These are phyloP conservation scores for Macrolepiota fuliginosa DNA, from an alignment of 768 basidiomycete species.

Conservation along the genomic window DNA sequence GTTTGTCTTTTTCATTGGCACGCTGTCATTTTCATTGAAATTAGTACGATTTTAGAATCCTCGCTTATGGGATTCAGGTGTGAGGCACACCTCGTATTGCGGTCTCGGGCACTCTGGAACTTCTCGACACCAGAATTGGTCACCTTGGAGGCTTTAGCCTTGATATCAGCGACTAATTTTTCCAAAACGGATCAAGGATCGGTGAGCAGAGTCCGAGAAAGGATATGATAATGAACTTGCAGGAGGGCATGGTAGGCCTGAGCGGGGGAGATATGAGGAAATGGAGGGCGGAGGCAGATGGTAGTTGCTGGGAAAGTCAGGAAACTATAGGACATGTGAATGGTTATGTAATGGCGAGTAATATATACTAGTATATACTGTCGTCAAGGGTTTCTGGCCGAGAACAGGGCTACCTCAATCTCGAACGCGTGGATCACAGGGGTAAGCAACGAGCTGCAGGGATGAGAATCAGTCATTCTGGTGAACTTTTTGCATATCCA, in stretches of 20 bases:
- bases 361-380: background rate
- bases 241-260: slow-evolving; percentile 29
- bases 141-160: slow-evolving; percentile 60
- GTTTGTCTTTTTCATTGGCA: slow-evolving; percentile 57
- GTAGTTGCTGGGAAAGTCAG: background rate
- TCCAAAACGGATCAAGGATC: background rate
- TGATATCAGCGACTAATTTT: slow-evolving; percentile 57
- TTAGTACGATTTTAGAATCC: background rate
- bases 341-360: background rate
- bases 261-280: slow-evolving; percentile 6
- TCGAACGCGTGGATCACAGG: background rate
- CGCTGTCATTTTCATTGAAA: slow-evolving; percentile 28
- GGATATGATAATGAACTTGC: slow-evolving; percentile 20
- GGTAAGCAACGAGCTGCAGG: background rate
- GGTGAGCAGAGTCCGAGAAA: slow-evolving; percentile 3
- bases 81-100: slow-evolving; percentile 42
- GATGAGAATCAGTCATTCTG: background rate
- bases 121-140: slow-evolving; percentile 54
- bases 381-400: slow-evolving; percentile 4
- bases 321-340: background rate
- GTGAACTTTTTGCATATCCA: background rate
- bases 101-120: slow-evolving; percentile 54
- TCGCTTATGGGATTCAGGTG: background rate
- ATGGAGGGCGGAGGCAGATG: background rate
- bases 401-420: background rate